phyloP scores from a whole-genome alignment of 2,329 filamentous ascomycete species.

The Stemphylium beticola region DNA sequence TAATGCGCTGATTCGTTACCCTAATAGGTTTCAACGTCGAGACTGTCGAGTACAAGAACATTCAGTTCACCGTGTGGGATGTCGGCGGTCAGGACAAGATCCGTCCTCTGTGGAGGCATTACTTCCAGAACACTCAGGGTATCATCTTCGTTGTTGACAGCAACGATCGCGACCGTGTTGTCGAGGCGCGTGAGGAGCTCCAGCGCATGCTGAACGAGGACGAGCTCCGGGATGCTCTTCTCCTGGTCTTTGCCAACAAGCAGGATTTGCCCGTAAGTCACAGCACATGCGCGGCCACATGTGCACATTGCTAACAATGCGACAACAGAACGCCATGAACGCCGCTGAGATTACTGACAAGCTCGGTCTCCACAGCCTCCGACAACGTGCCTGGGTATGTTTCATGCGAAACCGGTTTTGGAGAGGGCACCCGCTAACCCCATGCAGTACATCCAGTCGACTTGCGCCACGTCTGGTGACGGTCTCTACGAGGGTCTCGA shows the following conservation, averaged over 20 bases:
- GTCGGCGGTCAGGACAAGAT: conserved; percentile 99
- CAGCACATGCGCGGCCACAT: not conserved
- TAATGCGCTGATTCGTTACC: conserved; percentile 32
- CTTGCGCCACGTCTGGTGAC: conserved; percentile 97
- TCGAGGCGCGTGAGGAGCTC: conserved; percentile 90
- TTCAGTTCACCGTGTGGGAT: conserved; percentile 99
- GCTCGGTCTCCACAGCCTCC: conserved; percentile 98
- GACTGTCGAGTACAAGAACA: conserved; percentile 98
- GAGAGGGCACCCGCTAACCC: conserved; percentile 27
- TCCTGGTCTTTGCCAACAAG: conserved; percentile 98
- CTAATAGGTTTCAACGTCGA: conserved; percentile 88
- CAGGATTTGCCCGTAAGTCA: conserved; percentile 83
- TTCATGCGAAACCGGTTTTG: conserved; percentile 4
- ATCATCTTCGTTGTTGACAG: conserved; percentile 99
- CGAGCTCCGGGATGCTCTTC: conserved; percentile 93
- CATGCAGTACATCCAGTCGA: conserved; percentile 92
- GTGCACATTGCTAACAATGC: conserved; percentile 20
- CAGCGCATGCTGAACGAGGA: conserved; percentile 98
- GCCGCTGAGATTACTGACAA: conserved; percentile 99
- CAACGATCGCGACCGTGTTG: conserved; percentile 87
- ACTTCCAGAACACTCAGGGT: conserved; percentile 94
- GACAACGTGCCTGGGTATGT: conserved; percentile 98
- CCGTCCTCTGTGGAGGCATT: conserved; percentile 94
- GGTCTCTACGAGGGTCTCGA: conserved; percentile 98
- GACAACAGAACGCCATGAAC: conserved; percentile 92